Conservation (phyloP, 805 yeast species). For the Wickerhamomyces mucosus region DNA sequence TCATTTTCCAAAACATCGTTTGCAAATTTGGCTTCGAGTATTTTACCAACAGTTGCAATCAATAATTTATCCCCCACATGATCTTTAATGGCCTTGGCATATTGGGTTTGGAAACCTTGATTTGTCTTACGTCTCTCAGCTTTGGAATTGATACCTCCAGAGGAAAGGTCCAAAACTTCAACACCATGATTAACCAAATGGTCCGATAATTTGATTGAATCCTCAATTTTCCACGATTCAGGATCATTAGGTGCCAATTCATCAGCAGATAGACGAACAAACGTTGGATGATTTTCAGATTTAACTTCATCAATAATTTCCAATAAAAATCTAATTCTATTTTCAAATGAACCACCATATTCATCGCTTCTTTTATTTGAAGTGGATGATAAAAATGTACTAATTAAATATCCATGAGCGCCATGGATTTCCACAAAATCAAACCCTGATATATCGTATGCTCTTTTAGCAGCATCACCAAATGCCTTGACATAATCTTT, state of each 20-base stretch:
- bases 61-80: constrained; percentile 32
- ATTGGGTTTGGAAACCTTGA: constrained; percentile 28
- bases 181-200: constrained; percentile 33
- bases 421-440: constrained; percentile 57
- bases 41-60: constrained; percentile 40
- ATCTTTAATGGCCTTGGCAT: constrained; percentile 33
- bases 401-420: constrained; percentile 43
- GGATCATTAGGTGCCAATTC: constrained; percentile 10
- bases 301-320: constrained; percentile 41
- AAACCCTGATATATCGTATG: constrained; percentile 40
- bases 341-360: constrained; percentile 56
- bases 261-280: constrained; percentile 18
- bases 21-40: constrained; percentile 27
- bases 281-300: constrained; percentile 28
- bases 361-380: constrained; percentile 46
- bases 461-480: constrained; percentile 37
- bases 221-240: constrained; percentile 12
- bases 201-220: constrained; percentile 26
- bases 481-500: constrained; percentile 30
- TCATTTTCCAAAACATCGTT: constrained; percentile 32
- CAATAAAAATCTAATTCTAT: constrained; percentile 39
- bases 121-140: constrained; percentile 17
- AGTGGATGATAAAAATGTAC: constrained; percentile 35
- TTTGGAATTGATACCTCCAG: constrained; percentile 37
- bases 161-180: constrained; percentile 43